phyloP scores from a whole-genome alignment of 371 early-diverging fungal genomes.

The Mortierella polycephala region DNA sequence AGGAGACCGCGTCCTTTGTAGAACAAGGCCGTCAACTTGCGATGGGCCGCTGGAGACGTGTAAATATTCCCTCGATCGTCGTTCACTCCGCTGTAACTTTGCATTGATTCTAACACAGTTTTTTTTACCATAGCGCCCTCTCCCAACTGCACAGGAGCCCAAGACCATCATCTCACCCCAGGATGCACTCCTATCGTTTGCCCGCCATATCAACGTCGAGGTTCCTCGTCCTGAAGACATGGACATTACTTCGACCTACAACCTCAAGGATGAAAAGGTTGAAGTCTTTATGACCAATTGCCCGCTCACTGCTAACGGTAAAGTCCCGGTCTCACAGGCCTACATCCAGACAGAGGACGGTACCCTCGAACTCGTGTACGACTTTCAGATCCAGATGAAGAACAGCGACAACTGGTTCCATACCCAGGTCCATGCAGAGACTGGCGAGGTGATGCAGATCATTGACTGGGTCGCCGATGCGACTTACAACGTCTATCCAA shows the following conservation, averaged over 20 bases:
- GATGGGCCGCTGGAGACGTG: constrained; percentile 29
- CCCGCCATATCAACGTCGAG: constrained; percentile 47
- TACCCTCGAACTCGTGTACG: constrained; percentile 81
- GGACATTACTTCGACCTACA: constrained; percentile 37
- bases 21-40: constrained; percentile 38
- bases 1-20: constrained; percentile 19
- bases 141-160: too few species aligned
- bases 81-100: too few species aligned
- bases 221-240: constrained; percentile 49
- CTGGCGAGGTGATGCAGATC: constrained; percentile 76
- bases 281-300: constrained; percentile 61
- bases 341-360: constrained; percentile 70
- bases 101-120: too few species aligned
- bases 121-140: too few species aligned
- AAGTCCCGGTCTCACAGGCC: constrained; percentile 64
- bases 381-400: constrained; percentile 86
- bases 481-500: constrained; percentile 81
- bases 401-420: constrained; percentile 93
- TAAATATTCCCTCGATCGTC: too few species aligned
- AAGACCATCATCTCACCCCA: constrained; percentile 41
- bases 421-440: constrained; percentile 82
- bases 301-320: constrained; percentile 65
- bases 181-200: constrained; percentile 55
- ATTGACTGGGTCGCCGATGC: constrained; percentile 91
- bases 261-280: constrained; percentile 52